Evolutionary conservation across 164 flowering plant species (phyloP).

Genomic region (Aristolochia fimbriata): DNA sequence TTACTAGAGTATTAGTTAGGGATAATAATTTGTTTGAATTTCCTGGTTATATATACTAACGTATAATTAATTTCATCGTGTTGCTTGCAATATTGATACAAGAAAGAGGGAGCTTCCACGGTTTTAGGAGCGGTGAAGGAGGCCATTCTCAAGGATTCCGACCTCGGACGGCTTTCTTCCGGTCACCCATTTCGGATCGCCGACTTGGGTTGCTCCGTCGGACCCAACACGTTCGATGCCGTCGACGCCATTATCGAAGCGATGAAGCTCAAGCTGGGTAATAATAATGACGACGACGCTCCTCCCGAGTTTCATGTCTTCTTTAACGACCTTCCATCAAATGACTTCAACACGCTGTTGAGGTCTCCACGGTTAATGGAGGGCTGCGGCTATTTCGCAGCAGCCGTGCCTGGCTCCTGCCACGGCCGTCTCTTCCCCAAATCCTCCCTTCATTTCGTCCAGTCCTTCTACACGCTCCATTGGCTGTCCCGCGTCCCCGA

Average conservation of each 20-base stretch:
- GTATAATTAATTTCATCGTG: no score
- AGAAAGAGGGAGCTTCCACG: no score
- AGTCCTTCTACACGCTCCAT: conserved; percentile 19
- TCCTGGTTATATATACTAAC: no score
- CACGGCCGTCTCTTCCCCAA: conserved; percentile 21
- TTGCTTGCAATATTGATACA: no score
- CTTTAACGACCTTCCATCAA: conserved; percentile 17
- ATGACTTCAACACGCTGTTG: conserved; percentile 27
- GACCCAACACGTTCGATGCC: conserved; percentile 28
- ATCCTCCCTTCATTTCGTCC: conserved; percentile 14
- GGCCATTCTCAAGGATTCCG: no score
- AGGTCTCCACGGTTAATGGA: conserved; percentile 9
- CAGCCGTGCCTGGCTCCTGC: conserved; percentile 27
- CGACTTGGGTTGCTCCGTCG: conserved; percentile 33
- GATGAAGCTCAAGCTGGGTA: no score
- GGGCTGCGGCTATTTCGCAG: conserved; percentile 12
- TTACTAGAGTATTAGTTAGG: no score
- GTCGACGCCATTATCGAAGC: conserved; percentile 5
- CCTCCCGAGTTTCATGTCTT: conserved; percentile 16
- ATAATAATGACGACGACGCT: no score
- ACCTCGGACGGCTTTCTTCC: no score
- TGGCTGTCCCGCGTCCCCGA: conserved; percentile 22
- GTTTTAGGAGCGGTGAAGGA: no score
- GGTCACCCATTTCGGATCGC: conserved; percentile 18
- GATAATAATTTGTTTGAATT: no score